Evolutionary conservation across 139 green algal genomes (phyloP).

Genomic region (Ostreobium quekettii): DNA sequence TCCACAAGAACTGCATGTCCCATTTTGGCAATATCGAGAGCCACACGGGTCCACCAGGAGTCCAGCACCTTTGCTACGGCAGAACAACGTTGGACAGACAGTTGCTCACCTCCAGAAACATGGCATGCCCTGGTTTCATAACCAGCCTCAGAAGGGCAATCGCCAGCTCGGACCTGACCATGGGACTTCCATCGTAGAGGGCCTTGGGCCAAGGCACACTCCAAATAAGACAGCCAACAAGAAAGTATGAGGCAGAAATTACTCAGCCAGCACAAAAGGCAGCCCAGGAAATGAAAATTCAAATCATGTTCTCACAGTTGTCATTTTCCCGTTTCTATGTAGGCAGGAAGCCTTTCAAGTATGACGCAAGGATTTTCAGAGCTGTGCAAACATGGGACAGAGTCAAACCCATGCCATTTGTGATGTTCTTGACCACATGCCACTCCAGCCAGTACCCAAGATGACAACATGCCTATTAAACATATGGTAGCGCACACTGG

Average conservation of each 20-base stretch:
- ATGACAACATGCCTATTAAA: too few relatives aligned
- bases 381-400: too few relatives aligned
- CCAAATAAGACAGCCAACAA: not conserved
- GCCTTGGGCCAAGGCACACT: conserved; percentile 28
- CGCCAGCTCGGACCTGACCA: conserved; percentile 71
- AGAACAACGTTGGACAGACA: not conserved
- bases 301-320: too few relatives aligned
- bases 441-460: too few relatives aligned
- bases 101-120: not conserved
- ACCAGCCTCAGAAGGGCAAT: conserved; percentile 60
- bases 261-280: not conserved
- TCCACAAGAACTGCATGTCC: not conserved
- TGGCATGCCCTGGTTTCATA: not conserved
- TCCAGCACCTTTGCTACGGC: not conserved
- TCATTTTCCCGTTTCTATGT: too few relatives aligned
- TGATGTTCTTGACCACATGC: too few relatives aligned
- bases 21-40: not conserved
- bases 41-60: not conserved
- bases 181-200: conserved; percentile 55
- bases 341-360: too few relatives aligned
- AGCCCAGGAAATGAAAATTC: too few relatives aligned
- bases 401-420: too few relatives aligned
- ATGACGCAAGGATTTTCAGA: too few relatives aligned
- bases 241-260: not conserved
- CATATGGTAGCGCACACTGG: too few relatives aligned